Conservation (phyloP, 352 stramenopile species). For the Phytophthora fragariae region DNA sequence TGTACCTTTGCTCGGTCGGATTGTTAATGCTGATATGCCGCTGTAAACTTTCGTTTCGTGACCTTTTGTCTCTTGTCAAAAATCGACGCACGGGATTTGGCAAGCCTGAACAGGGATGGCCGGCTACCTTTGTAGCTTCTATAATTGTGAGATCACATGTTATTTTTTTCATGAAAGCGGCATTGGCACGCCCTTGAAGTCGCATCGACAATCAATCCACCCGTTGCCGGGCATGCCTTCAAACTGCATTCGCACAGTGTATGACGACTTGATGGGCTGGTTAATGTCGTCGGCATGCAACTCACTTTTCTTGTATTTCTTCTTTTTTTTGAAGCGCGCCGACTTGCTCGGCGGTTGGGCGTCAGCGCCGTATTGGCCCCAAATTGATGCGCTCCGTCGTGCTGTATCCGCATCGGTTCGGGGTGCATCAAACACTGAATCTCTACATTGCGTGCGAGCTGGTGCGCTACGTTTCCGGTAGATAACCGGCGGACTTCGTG, state of each 20-base stretch:
- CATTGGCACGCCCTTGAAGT: slow-evolving; percentile 12
- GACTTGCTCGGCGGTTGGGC: too few species aligned
- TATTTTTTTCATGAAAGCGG: slow-evolving; percentile 9
- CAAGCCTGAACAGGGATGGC: slow-evolving; percentile 3
- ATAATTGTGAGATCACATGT: slow-evolving; percentile 15
- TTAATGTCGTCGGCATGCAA: neutral
- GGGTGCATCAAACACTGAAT: neutral
- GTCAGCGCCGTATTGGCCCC: too few species aligned
- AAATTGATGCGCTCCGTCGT: neutral
- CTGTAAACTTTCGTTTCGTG: neutral
- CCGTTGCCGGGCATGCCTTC: slow-evolving; percentile 1
- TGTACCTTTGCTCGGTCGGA: neutral
- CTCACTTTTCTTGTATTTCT: neutral
- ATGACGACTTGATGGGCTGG: slow-evolving; percentile 10
- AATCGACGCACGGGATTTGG: neutral
- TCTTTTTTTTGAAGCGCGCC: neutral
- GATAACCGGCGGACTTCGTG: neutral
- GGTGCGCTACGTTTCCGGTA: neutral
- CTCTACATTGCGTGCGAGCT: neutral
- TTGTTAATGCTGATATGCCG: neutral
- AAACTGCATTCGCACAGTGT: slow-evolving; percentile 5
- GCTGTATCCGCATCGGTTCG: neutral
- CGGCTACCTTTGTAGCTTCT: slow-evolving; percentile 7
- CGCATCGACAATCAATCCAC: slow-evolving; percentile 15
- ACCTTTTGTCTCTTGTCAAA: neutral